Base-by-base conservation (phyloP, 164 flowering plant species). In the Vitis labrusca region DNA sequence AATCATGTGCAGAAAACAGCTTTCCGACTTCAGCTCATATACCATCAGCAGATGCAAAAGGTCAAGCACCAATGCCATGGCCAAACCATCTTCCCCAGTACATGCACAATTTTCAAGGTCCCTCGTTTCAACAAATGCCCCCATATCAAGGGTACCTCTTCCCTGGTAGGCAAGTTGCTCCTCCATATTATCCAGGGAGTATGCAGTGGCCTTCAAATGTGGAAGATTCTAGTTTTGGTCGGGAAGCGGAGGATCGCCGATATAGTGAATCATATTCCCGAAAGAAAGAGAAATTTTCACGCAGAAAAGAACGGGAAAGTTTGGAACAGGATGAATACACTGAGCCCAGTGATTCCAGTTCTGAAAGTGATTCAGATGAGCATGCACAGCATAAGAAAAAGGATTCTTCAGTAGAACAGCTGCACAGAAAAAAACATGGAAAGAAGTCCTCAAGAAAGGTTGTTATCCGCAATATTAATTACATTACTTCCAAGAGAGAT, bases 381-480 rank as follows among this genome's bases (percentile, higher is more conserved):
- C 23, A 73, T 63, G 14, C 32, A 14, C 63, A 77, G 47, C 67
- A 75, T 11, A 81, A 72, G 1, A 65, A 58, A 64, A 82, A 71
- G 71, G 66, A 77, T 63, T 80, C 84, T 67, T 77, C 83, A 16
- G 30, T 16, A 37, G 85, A 82, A 67, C 57, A 75, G 59, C 32
- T 29, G 65, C 78, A 16, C 32, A 79, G 52, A 62, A 84, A 78
- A 70, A 88, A 80, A 71, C 78, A 84, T 67, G 87, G 85, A 67
- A 91, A 85, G 75, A 85, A 80, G 66, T 80, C 90, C 19, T 90
- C 94, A 59, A 86, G 86, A 74, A 90, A 77, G 76, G 97, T 94
- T 55, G 91, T 94, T 58, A 91, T 94, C 57, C 96, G 93, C 57
- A 94, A 94, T 69, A 89, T 94, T 19, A 94, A 91, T 66, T 94